Base-by-base conservation (phyloP, 1,284 basidiomycete genomes). In the Cutaneotrichosporon cutaneum region DNA sequence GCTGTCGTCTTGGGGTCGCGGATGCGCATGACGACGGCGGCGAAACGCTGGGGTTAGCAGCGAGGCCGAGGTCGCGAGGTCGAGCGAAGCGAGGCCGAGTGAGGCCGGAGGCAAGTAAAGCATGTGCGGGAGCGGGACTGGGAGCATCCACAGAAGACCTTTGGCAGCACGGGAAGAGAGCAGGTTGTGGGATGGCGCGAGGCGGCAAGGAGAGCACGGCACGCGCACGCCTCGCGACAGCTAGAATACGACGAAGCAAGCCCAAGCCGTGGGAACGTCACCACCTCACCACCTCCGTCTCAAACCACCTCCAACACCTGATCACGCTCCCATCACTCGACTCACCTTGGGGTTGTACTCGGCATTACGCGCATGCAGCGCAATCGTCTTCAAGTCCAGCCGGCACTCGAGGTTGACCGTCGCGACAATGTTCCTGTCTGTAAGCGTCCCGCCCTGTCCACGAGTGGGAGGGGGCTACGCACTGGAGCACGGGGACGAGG, bases 261-360 rank as follows among this genome's bases (percentile, higher is more conserved):
- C 33, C 4, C 33, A 33, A 33, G 33, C 33, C 33, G 33, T 33
- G 33, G 30, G 30, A 32, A 18, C 6, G 26, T 16, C 26, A 21
- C 51, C 27, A 11, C n/a, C 24, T 2, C 36, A 24, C 36, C 14
- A 26, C 22, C 27, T 14, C n/a, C n/a, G n/a, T n/a, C n/a, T n/a
- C n/a, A n/a, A n/a, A n/a, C n/a, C n/a, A n/a, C n/a, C n/a, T n/a
- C n/a, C n/a, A n/a, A n/a, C n/a, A n/a, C n/a, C n/a, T n/a, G n/a
- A n/a, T n/a, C 42, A 26, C n/a, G 21, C 26, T 52, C n/a, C 45
- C 22, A 21, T 11, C 30, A 21, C 51, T 10, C 51, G 6, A 56
- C 90, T 80, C 85, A 97, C 94, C 92, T 99, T 99, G 54, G 96
- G 96, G 78, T 98, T 99, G 82, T 99, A 99, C 82, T 99, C 96